Percentiles rank a stretch among this genome's conserved stretches.
phyloP scores from a whole-genome alignment of 1,139 yeast genomes.

The Suhomyces taliae region DNA sequence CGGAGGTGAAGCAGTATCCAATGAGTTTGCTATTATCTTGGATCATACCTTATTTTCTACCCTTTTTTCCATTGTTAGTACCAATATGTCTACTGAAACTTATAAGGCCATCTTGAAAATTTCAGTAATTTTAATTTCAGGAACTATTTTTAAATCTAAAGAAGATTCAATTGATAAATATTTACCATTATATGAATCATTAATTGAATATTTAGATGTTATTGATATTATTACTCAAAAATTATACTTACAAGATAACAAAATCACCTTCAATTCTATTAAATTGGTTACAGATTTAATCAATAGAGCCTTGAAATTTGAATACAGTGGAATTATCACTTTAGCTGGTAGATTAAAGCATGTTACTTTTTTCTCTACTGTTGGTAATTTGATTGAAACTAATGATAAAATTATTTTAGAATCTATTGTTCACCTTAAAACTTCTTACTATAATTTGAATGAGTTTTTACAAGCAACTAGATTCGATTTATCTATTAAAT shows the following conservation, averaged over 20 bases:
- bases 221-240: constrained; percentile 44
- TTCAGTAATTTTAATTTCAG: constrained; percentile 44
- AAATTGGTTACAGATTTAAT: constrained; percentile 50
- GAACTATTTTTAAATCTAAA: constrained; percentile 40
- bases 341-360: constrained; percentile 47
- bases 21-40: constrained; percentile 38
- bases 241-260: constrained; percentile 44
- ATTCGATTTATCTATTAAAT: constrained; percentile 41
- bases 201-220: constrained; percentile 43
- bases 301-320: constrained; percentile 41
- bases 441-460: constrained; percentile 39
- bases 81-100: constrained; percentile 50
- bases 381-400: constrained; percentile 42
- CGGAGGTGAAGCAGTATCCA: constrained; percentile 40
- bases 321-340: constrained; percentile 42
- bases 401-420: constrained; percentile 37
- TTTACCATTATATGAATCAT: constrained; percentile 42
- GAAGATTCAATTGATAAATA: constrained; percentile 36
- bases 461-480: constrained; percentile 36
- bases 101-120: constrained; percentile 51
- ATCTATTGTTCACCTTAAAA: constrained; percentile 34
- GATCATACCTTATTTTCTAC: constrained; percentile 45
- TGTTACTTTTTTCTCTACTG: constrained; percentile 44
- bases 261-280: constrained; percentile 45
- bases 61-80: constrained; percentile 44